phyloP scores from a whole-genome alignment of 78 protist genomes.

The Dictyostelium intermedium region DNA sequence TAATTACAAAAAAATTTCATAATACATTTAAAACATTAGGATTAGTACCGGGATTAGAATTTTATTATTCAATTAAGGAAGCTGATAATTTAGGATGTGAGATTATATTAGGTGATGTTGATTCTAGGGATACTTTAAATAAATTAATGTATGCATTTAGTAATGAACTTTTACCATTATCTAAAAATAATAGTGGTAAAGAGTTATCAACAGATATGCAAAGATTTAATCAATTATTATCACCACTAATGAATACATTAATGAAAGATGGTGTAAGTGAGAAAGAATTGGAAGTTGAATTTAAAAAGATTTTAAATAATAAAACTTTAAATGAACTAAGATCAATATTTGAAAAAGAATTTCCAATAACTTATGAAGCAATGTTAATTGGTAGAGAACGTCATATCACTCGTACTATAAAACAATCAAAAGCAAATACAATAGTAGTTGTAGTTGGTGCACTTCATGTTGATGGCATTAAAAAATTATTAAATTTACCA shows the following conservation, averaged over 20 bases:
- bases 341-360: not conserved
- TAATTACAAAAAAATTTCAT: constrained; percentile 1
- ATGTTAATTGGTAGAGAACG: constrained; percentile 3
- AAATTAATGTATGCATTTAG: not conserved
- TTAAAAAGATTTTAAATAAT: constrained; percentile 8
- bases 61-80: constrained; percentile 49
- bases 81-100: constrained; percentile 31
- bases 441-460: constrained; percentile 48
- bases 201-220: not conserved
- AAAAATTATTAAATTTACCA: constrained; percentile 6
- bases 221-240: not conserved
- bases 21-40: constrained; percentile 45
- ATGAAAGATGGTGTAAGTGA: not conserved
- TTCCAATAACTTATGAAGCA: constrained; percentile 25
- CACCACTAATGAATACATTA: not conserved
- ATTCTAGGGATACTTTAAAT: not conserved
- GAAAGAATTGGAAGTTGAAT: constrained; percentile 52
- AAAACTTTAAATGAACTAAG: constrained; percentile 16
- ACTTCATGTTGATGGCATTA: constrained; percentile 54
- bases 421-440: constrained; percentile 11
- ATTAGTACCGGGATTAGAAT: constrained; percentile 63
- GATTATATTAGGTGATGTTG: constrained; percentile 50
- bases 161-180: not conserved
- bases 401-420: not conserved
- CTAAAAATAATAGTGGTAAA: not conserved